Evolutionary conservation across 805 yeast genomes (phyloP), one percentile per base, ranked within the genome.

Genomic region (Hanseniaspora nectarophila): DNA sequence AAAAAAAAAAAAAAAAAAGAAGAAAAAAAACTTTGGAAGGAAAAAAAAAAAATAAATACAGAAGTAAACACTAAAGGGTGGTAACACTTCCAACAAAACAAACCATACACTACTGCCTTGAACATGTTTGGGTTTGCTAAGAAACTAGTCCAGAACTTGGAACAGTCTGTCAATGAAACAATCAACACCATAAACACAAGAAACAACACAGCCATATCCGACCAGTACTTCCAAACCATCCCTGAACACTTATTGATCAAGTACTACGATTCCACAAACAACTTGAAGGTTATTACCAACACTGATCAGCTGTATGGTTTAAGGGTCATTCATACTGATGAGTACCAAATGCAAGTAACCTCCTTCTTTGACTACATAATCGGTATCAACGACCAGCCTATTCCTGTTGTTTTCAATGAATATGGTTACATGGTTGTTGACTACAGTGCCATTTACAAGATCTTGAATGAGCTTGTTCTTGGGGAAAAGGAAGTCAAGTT

Each of bases 291-390:
- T 51, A 56, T 67, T 61, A 23, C 54, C 55, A 53, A 61, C 56
- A 54, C 62, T 16, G 68, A 60, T 5, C 58, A 61, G 10, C 61
- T 66, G 8, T 59, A 67, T 43, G 92, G 89, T 0, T 70, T 83
- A 47, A 71, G 89, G 35, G 76, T 84, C 1, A 59, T 83, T 1
- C 67, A 65, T 50, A 76, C 83, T 0, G 66, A 68, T 13, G 82
- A 76, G 15, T 64, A 67, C 7, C 70, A 67, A 28, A 68, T 72
- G 23, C 85, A 83, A 2, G 63, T 92, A 28, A 94, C 88, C 65
- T 73, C 92, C 9, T 83, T 86, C 78, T 92, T 90, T 61, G 98
- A 90, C 63, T 90, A 74, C 63, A 78, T 90, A 33, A 73, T 87
- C n/a, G 82, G 84, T 1, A 70, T 88, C 53, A 85, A 90, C 59